Base-by-base conservation (phyloP, 495 filamentous ascomycete species). In the Podospora comata region DNA sequence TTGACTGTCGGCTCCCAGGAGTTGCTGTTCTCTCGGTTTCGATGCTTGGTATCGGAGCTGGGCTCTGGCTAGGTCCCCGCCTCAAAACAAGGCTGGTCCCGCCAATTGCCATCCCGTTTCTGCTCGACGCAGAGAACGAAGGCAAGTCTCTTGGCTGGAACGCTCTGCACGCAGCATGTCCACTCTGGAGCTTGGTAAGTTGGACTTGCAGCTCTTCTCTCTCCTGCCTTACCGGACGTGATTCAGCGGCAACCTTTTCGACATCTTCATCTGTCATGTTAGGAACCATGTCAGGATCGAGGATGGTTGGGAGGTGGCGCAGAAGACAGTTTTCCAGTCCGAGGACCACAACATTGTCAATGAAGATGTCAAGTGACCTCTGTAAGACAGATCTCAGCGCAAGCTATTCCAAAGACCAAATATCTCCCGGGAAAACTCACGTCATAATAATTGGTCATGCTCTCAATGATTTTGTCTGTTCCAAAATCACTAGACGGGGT, bases 361-460 rank as follows among this genome's bases (percentile, higher is more conserved):
- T 67, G 57, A 76, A 76, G 2, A 68, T 73, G 27, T 64, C 23
- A 5, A 67, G 65, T 2, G 71, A 48, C 1, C 39, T 48, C 39
- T 48, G 39, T 16, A 11, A 48, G 39, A 48, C 3, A 16, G 13
- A 48, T 16, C 0, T 48, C 39, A 48, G 39, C 39, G 0, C 9
- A 48, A 18, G 2, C 13, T 1, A 16, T 48, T 11, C 7, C 39
- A 13, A 48, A 18, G 1, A 48, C 15, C 9, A 48, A 11, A 48
- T 3, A 5, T 48, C 5, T 11, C 1, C 6, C 1, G 0, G 11
- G 15, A 48, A 48, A 3, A 48, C 39, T 72, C 20, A 74, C 70
- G 70, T 81, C 73, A 65, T 81, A 77, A 60, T 82, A 80, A 18
- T 70, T 76, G 44, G 73, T 72, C 27, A 77, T 69, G 71, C 75